These are phyloP conservation scores for Cytospora mali DNA, from an alignment of 2,329 filamentous ascomycete genomes.

Conservation along the genomic window DNA sequence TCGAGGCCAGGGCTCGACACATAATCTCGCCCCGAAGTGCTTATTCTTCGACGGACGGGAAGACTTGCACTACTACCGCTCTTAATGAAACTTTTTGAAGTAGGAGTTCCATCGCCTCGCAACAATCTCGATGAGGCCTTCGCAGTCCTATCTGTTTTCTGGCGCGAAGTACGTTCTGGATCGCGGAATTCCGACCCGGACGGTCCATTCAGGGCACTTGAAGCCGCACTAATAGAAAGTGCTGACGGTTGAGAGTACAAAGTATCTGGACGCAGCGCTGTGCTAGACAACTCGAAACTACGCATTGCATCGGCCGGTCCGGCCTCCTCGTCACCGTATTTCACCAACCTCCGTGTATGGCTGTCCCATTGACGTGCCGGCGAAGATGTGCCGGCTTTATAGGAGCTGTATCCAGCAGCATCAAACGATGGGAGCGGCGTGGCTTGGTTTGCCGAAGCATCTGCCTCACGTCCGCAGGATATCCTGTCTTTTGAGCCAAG, in stretches of 20 bases:
- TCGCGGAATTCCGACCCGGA: slow-evolving; percentile 32
- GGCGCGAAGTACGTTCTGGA: slow-evolving; percentile 16
- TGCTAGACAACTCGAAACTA: slow-evolving; percentile 34
- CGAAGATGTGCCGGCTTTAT: slow-evolving; percentile 35
- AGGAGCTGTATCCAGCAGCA: slow-evolving; percentile 18
- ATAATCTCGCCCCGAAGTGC: slow-evolving; percentile 17
- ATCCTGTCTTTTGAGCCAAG: slow-evolving; percentile 45
- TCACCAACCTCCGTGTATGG: slow-evolving; percentile 54
- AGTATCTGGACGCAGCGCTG: slow-evolving; percentile 45
- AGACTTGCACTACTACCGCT: slow-evolving; percentile 33
- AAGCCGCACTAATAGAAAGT: slow-evolving; percentile 58
- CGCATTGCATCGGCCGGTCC: slow-evolving; percentile 35
- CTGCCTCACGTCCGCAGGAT: slow-evolving; percentile 30
- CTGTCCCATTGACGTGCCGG: slow-evolving; percentile 55
- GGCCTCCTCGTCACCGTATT: slow-evolving; percentile 40
- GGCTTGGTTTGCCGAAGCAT: slow-evolving; percentile 7
- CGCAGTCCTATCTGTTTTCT: slow-evolving; percentile 10
- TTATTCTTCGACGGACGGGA: slow-evolving; percentile 28
- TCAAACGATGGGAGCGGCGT: slow-evolving; percentile 15
- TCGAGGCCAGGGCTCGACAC: slow-evolving; percentile 15
- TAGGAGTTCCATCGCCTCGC: slow-evolving; percentile 23
- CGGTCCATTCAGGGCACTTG: slow-evolving; percentile 52
- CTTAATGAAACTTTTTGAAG: slow-evolving; percentile 29
- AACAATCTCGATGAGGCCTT: slow-evolving; percentile 9
- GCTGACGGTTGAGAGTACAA: slow-evolving; percentile 45